A percentile compares a stretch with the other conserved stretches of the same genome.
phyloP scores from a whole-genome alignment of 1,284 basidiomycete species.

The Ceratorhiza oryzae-sativae region DNA sequence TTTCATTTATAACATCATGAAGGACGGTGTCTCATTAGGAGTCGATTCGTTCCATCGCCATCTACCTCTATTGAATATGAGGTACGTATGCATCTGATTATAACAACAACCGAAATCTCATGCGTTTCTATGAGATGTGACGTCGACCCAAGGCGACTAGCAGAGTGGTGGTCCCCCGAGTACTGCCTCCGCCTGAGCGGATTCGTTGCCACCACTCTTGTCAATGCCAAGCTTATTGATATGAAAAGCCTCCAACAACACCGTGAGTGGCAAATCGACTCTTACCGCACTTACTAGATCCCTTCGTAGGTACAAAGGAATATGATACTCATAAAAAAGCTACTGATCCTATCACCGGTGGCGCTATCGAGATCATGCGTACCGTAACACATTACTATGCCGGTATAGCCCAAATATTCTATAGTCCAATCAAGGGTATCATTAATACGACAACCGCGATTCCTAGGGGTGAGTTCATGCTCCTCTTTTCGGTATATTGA shows the following conservation, averaged over 20 bases:
- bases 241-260: conserved; percentile 58
- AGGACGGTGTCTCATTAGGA: conserved; percentile 61
- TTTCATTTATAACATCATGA: neutral
- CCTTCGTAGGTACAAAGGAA: conserved; percentile 58
- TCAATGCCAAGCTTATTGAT: conserved; percentile 57
- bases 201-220: conserved; percentile 61
- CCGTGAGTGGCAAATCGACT: conserved; percentile 50
- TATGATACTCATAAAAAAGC: conserved; percentile 56
- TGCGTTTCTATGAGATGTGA: conserved; percentile 56
- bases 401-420: conserved; percentile 58
- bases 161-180: conserved; percentile 66
- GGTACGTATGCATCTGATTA: conserved; percentile 45
- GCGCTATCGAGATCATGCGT: conserved; percentile 59
- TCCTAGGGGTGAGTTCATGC: conserved; percentile 49
- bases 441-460: conserved; percentile 58
- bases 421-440: conserved; percentile 55
- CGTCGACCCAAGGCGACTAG: conserved; percentile 58
- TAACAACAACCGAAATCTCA: neutral
- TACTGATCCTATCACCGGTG: conserved; percentile 58
- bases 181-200: conserved; percentile 62
- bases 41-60: conserved; percentile 67
- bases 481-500: neutral
- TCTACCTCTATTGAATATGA: conserved; percentile 67
- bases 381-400: conserved; percentile 59
- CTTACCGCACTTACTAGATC: neutral